Conservation (phyloP, 129 eudicot species). For the carrot (Daucus carota) region DH1_v3.0 NC_030388.2:4023501-4024000, state of each 20-base stretch:
- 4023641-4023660: conserved; percentile 21
- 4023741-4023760: conserved; percentile 46
- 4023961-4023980: too few species aligned
- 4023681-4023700: conserved; percentile 37
- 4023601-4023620: conserved; percentile 26
- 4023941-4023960: too few species aligned
- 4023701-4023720: conserved; percentile 37
- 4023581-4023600: conserved; percentile 19
- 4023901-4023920: background rate
- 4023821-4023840: conserved; percentile 23
- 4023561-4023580: conserved; percentile 37
- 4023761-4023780: conserved; percentile 41
- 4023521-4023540: conserved; percentile 41
- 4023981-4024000: too few species aligned
- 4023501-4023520: conserved; percentile 35
- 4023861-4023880: background rate
- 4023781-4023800: conserved; percentile 55
- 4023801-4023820: conserved; percentile 30
- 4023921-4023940: too few species aligned
- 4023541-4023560: conserved; percentile 27
- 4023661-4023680: conserved; percentile 36
- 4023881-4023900: background rate
- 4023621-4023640: conserved; percentile 40
- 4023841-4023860: background rate
- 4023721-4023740: conserved; percentile 26